A percentile compares a stretch with the other conserved stretches of the same genome.
These are phyloP conservation scores for Castanea crenata DNA, from an alignment of 306 rosid species.

Conservation along the genomic window DNA sequence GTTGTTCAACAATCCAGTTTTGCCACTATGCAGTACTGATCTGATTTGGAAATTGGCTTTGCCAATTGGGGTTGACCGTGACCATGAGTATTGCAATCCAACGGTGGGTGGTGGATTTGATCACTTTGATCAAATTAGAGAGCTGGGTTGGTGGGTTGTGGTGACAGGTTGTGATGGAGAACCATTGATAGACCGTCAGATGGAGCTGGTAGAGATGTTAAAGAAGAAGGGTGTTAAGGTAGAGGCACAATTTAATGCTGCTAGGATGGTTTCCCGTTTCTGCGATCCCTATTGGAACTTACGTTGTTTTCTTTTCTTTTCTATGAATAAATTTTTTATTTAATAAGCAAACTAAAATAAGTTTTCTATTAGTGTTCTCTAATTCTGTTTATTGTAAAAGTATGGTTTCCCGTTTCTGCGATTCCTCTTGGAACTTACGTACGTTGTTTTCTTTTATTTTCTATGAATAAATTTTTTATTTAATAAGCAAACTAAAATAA, in stretches of 20 bases:
- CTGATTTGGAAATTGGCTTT: slow-evolving; percentile 37
- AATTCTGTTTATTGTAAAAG: too few relatives aligned
- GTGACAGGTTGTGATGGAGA: slow-evolving; percentile 32
- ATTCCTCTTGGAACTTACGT: too few relatives aligned
- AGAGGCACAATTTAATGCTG: background rate
- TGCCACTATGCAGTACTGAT: slow-evolving; percentile 30
- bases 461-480: too few relatives aligned
- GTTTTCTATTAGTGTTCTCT: too few relatives aligned
- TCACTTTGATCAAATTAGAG: slow-evolving; percentile 8
- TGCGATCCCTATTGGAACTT: too few relatives aligned
- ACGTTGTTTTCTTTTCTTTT: too few relatives aligned
- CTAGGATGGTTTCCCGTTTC: too few relatives aligned
- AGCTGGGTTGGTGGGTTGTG: slow-evolving; percentile 25
- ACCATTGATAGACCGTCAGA: slow-evolving; percentile 36
- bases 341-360: too few relatives aligned
- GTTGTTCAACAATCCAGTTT: background rate
- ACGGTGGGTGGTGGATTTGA: background rate
- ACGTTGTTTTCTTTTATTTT: too few relatives aligned
- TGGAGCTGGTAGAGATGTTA: slow-evolving; percentile 23
- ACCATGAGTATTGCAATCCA: slow-evolving; percentile 44
- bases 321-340: too few relatives aligned
- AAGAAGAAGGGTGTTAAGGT: slow-evolving; percentile 19
- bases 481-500: too few relatives aligned
- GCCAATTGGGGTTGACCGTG: slow-evolving; percentile 39
- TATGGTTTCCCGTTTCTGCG: too few relatives aligned